Evolutionary conservation across 2,329 filamentous ascomycete genomes (phyloP).

Genomic region (Ophiobolus disseminans): DNA sequence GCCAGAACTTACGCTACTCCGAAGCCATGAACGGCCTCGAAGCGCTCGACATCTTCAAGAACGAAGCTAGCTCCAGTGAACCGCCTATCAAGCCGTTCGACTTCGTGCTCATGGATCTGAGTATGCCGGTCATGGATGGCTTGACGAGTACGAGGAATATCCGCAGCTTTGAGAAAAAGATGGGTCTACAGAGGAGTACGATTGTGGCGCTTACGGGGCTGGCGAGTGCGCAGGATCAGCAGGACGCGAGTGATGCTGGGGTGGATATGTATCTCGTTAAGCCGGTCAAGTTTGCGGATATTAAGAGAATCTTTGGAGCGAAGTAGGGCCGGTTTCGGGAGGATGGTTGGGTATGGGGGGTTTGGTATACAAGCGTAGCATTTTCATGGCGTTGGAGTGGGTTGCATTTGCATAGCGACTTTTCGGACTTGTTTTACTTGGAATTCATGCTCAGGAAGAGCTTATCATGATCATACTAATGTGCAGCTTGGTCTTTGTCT

Average conservation of each 20-base stretch:
- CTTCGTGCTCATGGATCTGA: slow-evolving; percentile 45
- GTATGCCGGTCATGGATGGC: slow-evolving; percentile 49
- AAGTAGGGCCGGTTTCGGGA: slow-evolving; percentile 7
- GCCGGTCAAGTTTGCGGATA: slow-evolving; percentile 47
- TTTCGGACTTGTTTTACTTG: too few relatives aligned
- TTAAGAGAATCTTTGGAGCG: slow-evolving; percentile 35
- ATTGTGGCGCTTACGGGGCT: slow-evolving; percentile 50
- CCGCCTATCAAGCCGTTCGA: slow-evolving; percentile 35
- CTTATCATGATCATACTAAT: too few relatives aligned
- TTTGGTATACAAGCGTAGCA: too few relatives aligned
- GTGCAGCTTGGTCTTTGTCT: too few relatives aligned
- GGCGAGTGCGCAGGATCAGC: slow-evolving; percentile 45
- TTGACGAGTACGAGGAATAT: slow-evolving; percentile 46
- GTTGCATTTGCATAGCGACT: too few relatives aligned
- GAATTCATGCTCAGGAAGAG: too few relatives aligned
- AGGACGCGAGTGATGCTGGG: slow-evolving; percentile 42
- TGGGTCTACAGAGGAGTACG: slow-evolving; percentile 21
- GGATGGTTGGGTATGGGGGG: background rate
- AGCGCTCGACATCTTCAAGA: slow-evolving; percentile 36
- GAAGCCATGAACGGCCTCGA: slow-evolving; percentile 44
- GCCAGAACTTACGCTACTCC: slow-evolving; percentile 33
- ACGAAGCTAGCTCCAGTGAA: slow-evolving; percentile 17
- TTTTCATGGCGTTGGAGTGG: too few relatives aligned
- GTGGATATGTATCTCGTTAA: slow-evolving; percentile 50
- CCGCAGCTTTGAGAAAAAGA: slow-evolving; percentile 35